Conservation (phyloP, 768 basidiomycete genomes). For the Suillus luteus region DNA sequence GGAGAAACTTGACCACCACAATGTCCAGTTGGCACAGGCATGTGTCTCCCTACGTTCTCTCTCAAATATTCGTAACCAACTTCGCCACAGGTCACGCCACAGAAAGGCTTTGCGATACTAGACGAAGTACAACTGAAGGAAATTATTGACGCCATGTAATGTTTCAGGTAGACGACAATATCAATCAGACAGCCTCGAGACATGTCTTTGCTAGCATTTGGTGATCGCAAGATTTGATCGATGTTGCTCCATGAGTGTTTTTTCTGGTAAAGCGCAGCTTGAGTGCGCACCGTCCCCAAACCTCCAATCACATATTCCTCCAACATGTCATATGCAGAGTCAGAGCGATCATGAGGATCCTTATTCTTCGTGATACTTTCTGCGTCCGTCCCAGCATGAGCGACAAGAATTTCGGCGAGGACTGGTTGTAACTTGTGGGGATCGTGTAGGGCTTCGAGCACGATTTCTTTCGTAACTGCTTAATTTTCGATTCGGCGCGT, state of each 20-base stretch:
- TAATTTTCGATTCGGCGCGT: no score
- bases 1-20: slow-evolving; percentile 98
- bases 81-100: slow-evolving; percentile 66
- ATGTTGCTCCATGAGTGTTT: background rate
- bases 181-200: background rate
- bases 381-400: slow-evolving; percentile 84
- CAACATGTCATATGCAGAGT: slow-evolving; percentile 89
- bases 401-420: slow-evolving; percentile 42
- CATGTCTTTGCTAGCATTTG: background rate
- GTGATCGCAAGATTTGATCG: background rate
- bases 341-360: slow-evolving; percentile 84
- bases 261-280: background rate
- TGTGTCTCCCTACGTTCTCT: slow-evolving; percentile 21
- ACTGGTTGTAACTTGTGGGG: no score
- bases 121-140: slow-evolving; percentile 78
- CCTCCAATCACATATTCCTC: slow-evolving; percentile 85
- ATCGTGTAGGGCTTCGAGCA: no score
- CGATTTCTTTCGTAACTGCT: no score
- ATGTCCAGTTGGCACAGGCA: slow-evolving; percentile 95
- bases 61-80: slow-evolving; percentile 2
- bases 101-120: slow-evolving; percentile 87
- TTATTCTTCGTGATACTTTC: slow-evolving; percentile 78
- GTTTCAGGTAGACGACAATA: slow-evolving; percentile 13
- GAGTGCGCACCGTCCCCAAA: slow-evolving; percentile 65
- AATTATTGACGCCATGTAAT: slow-evolving; percentile 82